phyloP scores from a whole-genome alignment of 805 yeast species.

The Sugiyamaella lignohabitans region DNA sequence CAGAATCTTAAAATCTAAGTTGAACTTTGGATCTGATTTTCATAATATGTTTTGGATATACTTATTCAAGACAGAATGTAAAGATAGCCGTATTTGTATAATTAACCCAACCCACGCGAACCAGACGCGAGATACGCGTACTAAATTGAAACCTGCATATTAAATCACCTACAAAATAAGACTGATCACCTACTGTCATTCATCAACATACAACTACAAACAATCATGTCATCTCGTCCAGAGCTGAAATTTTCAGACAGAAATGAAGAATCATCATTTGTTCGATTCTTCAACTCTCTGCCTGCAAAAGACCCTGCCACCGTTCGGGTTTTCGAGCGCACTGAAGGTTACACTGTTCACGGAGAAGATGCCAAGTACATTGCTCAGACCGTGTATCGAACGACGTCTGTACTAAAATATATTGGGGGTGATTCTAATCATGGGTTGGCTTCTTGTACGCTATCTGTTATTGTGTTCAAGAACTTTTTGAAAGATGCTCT shows the following conservation, averaged over 20 bases:
- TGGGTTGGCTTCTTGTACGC: slow-evolving; percentile 57
- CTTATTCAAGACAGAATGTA: too few relatives aligned
- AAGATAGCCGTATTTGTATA: too few relatives aligned
- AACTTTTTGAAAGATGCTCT: slow-evolving; percentile 60
- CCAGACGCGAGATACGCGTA: too few relatives aligned
- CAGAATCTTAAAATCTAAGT: too few relatives aligned
- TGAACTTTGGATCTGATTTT: too few relatives aligned
- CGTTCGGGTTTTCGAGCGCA: slow-evolving; percentile 70
- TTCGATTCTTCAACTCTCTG: slow-evolving; percentile 24
- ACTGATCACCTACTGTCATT: too few relatives aligned
- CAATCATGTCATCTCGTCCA: slow-evolving; percentile 42
- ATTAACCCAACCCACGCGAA: too few relatives aligned
- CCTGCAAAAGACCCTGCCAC: slow-evolving; percentile 22
- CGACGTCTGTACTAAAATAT: slow-evolving; percentile 69
- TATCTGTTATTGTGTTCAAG: slow-evolving; percentile 67
- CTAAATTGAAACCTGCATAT: too few relatives aligned
- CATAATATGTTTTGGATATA: too few relatives aligned
- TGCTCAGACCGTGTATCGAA: slow-evolving; percentile 79
- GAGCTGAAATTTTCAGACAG: slow-evolving; percentile 53
- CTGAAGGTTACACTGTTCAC: slow-evolving; percentile 72
- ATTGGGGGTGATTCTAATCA: slow-evolving; percentile 36
- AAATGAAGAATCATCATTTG: slow-evolving; percentile 38
- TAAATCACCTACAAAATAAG: too few relatives aligned
- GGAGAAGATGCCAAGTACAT: slow-evolving; percentile 72
- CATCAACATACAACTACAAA: too few relatives aligned